Evolutionary conservation across 129 eudicot species (phyloP).

Genomic region (Solidago caesia): DNA sequence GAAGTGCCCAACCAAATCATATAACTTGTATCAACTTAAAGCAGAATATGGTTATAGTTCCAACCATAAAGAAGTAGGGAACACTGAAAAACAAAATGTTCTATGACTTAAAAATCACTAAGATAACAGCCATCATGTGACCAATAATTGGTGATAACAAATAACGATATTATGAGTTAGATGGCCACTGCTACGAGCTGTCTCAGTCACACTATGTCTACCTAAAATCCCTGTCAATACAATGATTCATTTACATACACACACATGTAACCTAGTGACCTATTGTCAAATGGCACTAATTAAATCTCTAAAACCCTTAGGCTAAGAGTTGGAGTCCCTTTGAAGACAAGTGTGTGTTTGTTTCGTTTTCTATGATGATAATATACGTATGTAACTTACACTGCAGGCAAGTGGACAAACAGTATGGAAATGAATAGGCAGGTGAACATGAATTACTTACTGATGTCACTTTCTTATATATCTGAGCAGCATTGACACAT

Average conservation of each 20-base stretch:
- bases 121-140: not conserved
- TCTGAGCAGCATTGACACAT: slow-evolving; percentile 97
- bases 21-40: not conserved
- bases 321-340: too few species aligned
- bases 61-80: not conserved
- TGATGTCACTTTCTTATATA: slow-evolving; percentile 89
- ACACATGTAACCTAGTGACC: slow-evolving; percentile 15
- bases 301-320: not conserved
- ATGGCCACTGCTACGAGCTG: not conserved
- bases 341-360: too few species aligned
- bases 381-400: too few species aligned
- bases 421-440: slow-evolving; percentile 5
- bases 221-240: not conserved
- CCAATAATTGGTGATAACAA: not conserved
- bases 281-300: slow-evolving; percentile 9
- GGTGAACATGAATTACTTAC: slow-evolving; percentile 45
- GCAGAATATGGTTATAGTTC: not conserved
- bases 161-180: slow-evolving; percentile 4
- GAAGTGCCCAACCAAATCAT: not conserved
- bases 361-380: too few species aligned
- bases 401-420: not conserved
- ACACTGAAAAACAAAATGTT: not conserved
- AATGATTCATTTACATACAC: slow-evolving; percentile 1
- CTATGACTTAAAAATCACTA: slow-evolving; percentile 1
- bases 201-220: slow-evolving; percentile 4